Conservation (phyloP, 768 basidiomycete genomes). For the Xerocomellus intermedius region DNA sequence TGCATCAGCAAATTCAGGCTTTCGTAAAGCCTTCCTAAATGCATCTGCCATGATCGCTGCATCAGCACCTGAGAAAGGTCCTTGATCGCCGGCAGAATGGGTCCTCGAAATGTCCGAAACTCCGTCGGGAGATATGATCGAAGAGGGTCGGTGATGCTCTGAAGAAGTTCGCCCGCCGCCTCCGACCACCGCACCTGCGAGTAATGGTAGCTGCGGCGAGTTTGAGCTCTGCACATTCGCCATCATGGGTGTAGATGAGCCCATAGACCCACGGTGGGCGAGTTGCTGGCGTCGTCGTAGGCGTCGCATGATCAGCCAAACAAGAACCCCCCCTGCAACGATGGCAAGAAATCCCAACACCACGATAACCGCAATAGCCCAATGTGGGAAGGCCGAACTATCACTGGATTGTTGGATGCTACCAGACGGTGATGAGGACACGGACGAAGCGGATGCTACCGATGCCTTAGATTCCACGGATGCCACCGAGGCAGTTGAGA, state of each 20-base stretch:
- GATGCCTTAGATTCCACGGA: conserved; percentile 35
- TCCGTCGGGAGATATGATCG: conserved; percentile 61
- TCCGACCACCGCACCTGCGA: conserved; percentile 35
- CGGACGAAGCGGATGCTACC: conserved; percentile 32
- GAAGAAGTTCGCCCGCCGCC: conserved; percentile 34
- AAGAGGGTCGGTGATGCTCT: conserved; percentile 34
- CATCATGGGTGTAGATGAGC: conserved; percentile 83
- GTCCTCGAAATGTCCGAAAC: conserved; percentile 68
- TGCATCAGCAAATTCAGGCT: conserved; percentile 78
- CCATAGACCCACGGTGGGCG: conserved; percentile 71
- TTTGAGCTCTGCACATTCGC: conserved; percentile 47
- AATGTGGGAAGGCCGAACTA: conserved; percentile 64
- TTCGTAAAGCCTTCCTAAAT: conserved; percentile 83
- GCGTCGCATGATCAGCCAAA: conserved; percentile 72
- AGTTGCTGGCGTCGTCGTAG: conserved; percentile 51
- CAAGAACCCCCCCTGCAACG: conserved; percentile 61
- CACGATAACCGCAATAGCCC: conserved; percentile 91
- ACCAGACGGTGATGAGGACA: conserved; percentile 31
- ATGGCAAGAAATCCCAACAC: conserved; percentile 85
- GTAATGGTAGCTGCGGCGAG: conserved; percentile 48
- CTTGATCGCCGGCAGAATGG: conserved; percentile 60
- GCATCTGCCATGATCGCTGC: conserved; percentile 94
- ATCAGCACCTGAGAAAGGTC: conserved; percentile 78
- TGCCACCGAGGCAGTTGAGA: conserved; percentile 39
- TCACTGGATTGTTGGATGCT: conserved; percentile 44